These are phyloP conservation scores for Sphaerulina populicola DNA, from an alignment of 2,329 filamentous ascomycete genomes.

Conservation along the genomic window DNA sequence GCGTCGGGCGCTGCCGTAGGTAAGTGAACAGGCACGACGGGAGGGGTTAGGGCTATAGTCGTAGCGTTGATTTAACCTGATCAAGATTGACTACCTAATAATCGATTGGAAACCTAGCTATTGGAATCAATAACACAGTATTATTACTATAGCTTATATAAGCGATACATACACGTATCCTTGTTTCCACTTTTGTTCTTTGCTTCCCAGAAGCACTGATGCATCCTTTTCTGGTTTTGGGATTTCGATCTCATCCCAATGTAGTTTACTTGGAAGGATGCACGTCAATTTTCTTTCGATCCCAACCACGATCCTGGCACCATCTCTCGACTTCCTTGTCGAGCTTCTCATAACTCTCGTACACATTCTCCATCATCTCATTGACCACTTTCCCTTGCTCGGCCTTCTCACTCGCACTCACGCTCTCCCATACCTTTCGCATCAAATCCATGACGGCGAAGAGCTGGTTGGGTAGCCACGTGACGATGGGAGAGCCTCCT, in stretches of 20 bases:
- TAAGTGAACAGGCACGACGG: too few relatives aligned
- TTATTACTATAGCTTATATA: too few relatives aligned
- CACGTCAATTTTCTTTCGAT: conserved; percentile 11
- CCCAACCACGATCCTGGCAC: conserved; percentile 37
- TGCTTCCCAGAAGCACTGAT: neutral
- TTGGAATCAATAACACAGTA: too few relatives aligned
- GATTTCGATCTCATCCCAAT: neutral
- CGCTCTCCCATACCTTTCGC: conserved; percentile 47
- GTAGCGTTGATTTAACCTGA: too few relatives aligned
- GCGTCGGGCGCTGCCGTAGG: too few relatives aligned
- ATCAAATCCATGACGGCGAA: conserved; percentile 66
- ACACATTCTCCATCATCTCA: conserved; percentile 59
- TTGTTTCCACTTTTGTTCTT: too few relatives aligned
- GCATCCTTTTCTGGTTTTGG: neutral
- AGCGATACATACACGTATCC: too few relatives aligned
- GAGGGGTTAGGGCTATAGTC: too few relatives aligned
- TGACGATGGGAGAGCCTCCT: conserved; percentile 72
- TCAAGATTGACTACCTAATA: too few relatives aligned
- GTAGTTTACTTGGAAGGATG: conserved; percentile 1
- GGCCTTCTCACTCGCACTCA: conserved; percentile 16
- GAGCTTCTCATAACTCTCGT: conserved; percentile 56
- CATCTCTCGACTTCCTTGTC: conserved; percentile 69
- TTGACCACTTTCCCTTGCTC: conserved; percentile 20
- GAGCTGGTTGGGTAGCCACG: conserved; percentile 76
- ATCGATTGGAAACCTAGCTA: too few relatives aligned